phyloP scores from a whole-genome alignment of 176 grass and related monocot genomes.

The Echinochloa phyllopogon region DNA sequence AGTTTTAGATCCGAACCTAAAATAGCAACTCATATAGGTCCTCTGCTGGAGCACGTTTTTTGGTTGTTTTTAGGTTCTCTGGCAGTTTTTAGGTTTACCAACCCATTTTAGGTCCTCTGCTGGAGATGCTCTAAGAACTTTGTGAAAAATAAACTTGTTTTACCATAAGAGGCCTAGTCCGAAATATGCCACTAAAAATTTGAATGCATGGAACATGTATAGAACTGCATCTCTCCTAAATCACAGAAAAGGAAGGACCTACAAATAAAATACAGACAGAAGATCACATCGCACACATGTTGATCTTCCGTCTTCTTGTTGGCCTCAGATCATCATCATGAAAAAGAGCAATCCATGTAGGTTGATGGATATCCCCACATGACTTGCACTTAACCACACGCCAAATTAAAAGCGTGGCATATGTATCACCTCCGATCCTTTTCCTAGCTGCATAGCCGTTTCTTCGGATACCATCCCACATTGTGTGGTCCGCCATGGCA shows the following conservation, averaged over 20 bases:
- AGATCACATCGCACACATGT: background rate
- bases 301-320: slow-evolving; percentile 1
- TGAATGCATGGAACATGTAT: background rate
- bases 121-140: background rate
- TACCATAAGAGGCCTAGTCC: background rate
- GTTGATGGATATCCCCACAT: background rate
- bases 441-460: background rate
- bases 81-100: too few species aligned
- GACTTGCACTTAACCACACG: slow-evolving; percentile 33
- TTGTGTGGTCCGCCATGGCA: slow-evolving; percentile 27
- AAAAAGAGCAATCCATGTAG: background rate
- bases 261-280: background rate
- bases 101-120: too few species aligned
- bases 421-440: background rate
- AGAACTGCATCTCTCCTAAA: background rate
- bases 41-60: too few species aligned
- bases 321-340: background rate
- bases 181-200: background rate
- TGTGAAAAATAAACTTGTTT: background rate
- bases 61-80: too few species aligned
- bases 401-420: background rate
- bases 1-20: too few species aligned
- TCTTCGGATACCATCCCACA: slow-evolving; percentile 2
- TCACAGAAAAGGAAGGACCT: background rate
- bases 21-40: too few species aligned